A percentile compares a stretch with the other conserved stretches of the same genome.
These are phyloP conservation scores for Fragaria vesca DNA, from an alignment of 306 rosid genomes.

Conservation along the genomic window DNA sequence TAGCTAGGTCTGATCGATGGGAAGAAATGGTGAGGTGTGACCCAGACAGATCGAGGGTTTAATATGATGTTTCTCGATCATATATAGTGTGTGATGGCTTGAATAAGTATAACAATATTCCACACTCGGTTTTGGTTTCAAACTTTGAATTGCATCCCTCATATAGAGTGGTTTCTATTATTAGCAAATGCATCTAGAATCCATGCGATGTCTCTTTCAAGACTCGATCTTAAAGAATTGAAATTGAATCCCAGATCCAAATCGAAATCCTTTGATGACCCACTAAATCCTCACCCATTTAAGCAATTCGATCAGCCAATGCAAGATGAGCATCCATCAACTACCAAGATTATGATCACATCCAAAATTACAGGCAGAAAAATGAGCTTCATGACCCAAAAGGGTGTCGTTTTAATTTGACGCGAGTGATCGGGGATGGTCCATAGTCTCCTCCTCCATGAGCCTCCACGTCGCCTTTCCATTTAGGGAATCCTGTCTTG, in stretches of 20 bases:
- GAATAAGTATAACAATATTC: too few relatives aligned
- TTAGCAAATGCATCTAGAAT: neutral
- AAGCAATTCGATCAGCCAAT: neutral
- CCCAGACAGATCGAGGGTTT: neutral
- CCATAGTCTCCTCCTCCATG: neutral
- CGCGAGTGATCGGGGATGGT: neutral
- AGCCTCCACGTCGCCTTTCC: slow-evolving; percentile 24
- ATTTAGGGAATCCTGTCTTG: slow-evolving; percentile 7
- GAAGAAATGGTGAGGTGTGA: neutral
- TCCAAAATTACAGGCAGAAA: too few relatives aligned
- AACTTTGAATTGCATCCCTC: neutral
- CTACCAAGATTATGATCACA: neutral
- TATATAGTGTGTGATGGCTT: neutral
- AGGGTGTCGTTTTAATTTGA: slow-evolving; percentile 19
- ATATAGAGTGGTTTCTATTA: neutral
- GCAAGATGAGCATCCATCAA: neutral
- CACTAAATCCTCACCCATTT: slow-evolving; percentile 9
- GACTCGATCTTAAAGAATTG: neutral
- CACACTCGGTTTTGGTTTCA: too few relatives aligned
- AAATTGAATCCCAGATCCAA: neutral
- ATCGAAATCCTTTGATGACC: slow-evolving; percentile 16
- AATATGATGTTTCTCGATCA: neutral
- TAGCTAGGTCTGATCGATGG: neutral
- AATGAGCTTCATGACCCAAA: slow-evolving; percentile 16
- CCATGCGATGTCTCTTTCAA: neutral